Base-by-base conservation (phyloP, 805 yeast species). In the Spathaspora sp. region DNA sequence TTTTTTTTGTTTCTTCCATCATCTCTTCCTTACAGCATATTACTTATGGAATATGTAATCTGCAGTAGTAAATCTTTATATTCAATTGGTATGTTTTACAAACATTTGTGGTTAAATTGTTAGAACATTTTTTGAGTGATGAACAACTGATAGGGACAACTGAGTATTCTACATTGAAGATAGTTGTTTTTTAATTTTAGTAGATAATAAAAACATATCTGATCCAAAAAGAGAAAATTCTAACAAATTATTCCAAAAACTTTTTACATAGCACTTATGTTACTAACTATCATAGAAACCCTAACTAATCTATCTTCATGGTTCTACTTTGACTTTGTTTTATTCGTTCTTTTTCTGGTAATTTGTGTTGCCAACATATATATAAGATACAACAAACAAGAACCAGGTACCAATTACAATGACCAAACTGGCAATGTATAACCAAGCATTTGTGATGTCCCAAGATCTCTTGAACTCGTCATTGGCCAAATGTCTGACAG, bases 371-470 rank as follows among this genome's bases (percentile, higher is more conserved):
- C 73, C 66, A 31, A 77, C 65, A 56, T 72, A 77, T 44, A 84
- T 63, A 69, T 83, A 92, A 56, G 85, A 74, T 38, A 81, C 68
- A n/a, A 89, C 82, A 66, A 94, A 93, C 26, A 82, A 57, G 45
- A 90, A 64, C 96, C 97, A 94, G 0, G 86, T 87, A 23, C 71
- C 60, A 29, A 86, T 82, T 19, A 96, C 97, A 32, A 85, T 70
- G 3, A 68, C 70, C 14, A 92, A 85, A 47, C 91, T 79, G 19
- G 87, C 77, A 55, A 93, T 70, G 66, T 94, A 94, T 48, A 92
- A 90, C 96, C 97, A 90, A 1, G 97, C 81, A 68, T 92, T 92
- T 28, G 96, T 77, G 62, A 94, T 93, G 54, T 87, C 89, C 93
- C 94, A 94, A 44, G 96, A 86, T 69, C 98, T 82, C 55, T 86